A percentile compares a stretch with the other conserved stretches of the same genome.
These are phyloP conservation scores for Isabelozyma rhagii DNA, from an alignment of 805 yeast species.

Conservation along the genomic window DNA sequence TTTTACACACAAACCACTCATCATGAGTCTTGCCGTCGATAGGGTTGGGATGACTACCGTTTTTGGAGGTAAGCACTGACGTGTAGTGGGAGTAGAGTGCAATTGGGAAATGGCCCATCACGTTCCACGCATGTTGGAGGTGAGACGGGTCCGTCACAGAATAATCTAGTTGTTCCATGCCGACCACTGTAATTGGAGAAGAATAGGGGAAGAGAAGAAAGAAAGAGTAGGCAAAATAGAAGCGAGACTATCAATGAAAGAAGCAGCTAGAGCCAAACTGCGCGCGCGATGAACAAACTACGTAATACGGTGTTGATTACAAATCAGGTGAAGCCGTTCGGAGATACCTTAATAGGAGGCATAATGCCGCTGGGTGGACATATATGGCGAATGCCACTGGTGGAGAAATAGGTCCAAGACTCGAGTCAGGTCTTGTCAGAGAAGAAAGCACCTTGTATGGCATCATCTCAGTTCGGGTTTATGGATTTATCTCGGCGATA, in stretches of 20 bases:
- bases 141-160: neutral
- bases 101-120: slow-evolving; percentile 4
- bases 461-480: too few relatives aligned
- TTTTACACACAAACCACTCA: slow-evolving; percentile 11
- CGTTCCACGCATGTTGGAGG: slow-evolving; percentile 5
- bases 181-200: neutral
- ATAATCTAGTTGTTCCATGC: neutral
- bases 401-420: too few relatives aligned
- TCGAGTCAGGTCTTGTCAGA: too few relatives aligned
- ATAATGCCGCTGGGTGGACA: too few relatives aligned
- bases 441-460: too few relatives aligned
- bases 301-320: too few relatives aligned
- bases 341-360: too few relatives aligned
- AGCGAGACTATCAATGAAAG: neutral
- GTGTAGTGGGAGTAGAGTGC: slow-evolving; percentile 1
- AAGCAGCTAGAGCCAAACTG: too few relatives aligned
- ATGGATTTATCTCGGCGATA: too few relatives aligned
- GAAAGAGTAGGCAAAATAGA: neutral
- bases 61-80: neutral
- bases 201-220: neutral
- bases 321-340: too few relatives aligned
- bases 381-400: too few relatives aligned
- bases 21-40: neutral
- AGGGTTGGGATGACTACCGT: neutral
- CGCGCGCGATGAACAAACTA: too few relatives aligned